These are phyloP conservation scores for Populus ilicifolia DNA, from an alignment of 345 rosid genomes.

Conservation along the genomic window DNA sequence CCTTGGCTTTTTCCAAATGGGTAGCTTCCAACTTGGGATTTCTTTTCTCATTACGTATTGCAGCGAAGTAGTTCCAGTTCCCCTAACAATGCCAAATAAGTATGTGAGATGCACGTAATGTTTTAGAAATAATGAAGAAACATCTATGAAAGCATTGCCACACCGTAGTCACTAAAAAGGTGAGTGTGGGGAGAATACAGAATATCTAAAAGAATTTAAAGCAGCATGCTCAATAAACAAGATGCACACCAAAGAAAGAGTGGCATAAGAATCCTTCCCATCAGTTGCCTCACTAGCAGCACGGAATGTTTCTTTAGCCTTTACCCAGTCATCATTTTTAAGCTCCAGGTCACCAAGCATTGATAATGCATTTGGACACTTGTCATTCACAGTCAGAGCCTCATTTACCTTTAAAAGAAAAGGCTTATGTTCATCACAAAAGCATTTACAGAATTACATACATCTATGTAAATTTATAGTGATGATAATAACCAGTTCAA, in stretches of 20 bases:
- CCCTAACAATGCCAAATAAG: conserved; percentile 45
- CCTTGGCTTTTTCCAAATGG: conserved; percentile 97
- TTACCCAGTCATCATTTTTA: conserved; percentile 98
- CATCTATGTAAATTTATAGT: neutral
- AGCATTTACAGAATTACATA: conserved; percentile 1
- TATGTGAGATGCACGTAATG: conserved; percentile 13
- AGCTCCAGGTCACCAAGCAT: conserved; percentile 98
- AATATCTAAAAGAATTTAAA: neutral
- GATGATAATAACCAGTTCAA: conserved; percentile 71
- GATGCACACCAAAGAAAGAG: conserved; percentile 72
- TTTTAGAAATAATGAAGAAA: neutral
- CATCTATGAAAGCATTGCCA: neutral
- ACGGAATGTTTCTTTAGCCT: conserved; percentile 96
- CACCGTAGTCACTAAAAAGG: neutral
- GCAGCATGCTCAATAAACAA: neutral
- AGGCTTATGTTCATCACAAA: conserved; percentile 15
- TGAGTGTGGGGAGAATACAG: neutral
- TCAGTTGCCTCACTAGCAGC: conserved; percentile 92
- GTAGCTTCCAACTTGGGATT: conserved; percentile 96
- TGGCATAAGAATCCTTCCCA: conserved; percentile 95
- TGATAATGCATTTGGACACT: conserved; percentile 80
- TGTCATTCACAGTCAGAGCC: conserved; percentile 85
- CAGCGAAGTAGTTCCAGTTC: conserved; percentile 97
- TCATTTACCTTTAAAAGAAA: conserved; percentile 58
- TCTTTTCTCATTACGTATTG: conserved; percentile 96